Conservation (phyloP, 768 basidiomycete genomes). For the Leucosporidium yakuticum region DNA sequence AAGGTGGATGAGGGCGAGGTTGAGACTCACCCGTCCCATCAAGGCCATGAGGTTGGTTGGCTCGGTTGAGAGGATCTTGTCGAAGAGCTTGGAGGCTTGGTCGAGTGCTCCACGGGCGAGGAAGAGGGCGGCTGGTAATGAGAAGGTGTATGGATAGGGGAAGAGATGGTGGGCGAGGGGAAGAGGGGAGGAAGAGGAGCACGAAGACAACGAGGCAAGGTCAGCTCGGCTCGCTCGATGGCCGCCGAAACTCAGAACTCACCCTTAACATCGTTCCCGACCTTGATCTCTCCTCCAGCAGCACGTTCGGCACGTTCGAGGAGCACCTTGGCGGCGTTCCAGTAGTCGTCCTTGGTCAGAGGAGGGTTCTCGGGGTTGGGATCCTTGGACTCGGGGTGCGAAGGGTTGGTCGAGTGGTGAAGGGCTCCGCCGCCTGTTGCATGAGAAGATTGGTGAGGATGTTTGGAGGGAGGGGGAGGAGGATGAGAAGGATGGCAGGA, state of each 20-base stretch:
- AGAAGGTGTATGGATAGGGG: too few species aligned
- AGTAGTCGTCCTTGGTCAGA: slow-evolving; percentile 41
- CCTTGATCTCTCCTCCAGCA: slow-evolving; percentile 31
- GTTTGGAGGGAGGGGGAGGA: slow-evolving; percentile 34
- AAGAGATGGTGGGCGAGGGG: too few species aligned
- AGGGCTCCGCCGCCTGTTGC: neutral
- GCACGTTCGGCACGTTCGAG: slow-evolving; percentile 40
- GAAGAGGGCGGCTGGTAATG: slow-evolving; percentile 63
- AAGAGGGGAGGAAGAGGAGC: neutral
- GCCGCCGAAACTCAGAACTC: neutral
- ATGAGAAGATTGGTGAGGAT: slow-evolving; percentile 34
- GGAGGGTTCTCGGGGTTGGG: neutral
- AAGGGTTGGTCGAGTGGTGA: slow-evolving; percentile 5
- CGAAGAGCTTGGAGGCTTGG: slow-evolving; percentile 73
- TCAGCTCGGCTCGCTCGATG: neutral
- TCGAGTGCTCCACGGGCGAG: slow-evolving; percentile 74
- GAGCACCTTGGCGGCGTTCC: slow-evolving; percentile 63
- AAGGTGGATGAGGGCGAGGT: neutral
- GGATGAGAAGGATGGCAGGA: slow-evolving; percentile 40
- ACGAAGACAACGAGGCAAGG: slow-evolving; percentile 13
- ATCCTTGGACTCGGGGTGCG: slow-evolving; percentile 17
- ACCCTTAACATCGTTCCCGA: slow-evolving; percentile 39
- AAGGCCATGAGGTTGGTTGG: slow-evolving; percentile 83
- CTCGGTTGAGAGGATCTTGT: slow-evolving; percentile 66
- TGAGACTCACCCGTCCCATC: slow-evolving; percentile 67